These are phyloP conservation scores for Calocera viscosa DNA, from an alignment of 768 basidiomycete species.

Conservation along the genomic window DNA sequence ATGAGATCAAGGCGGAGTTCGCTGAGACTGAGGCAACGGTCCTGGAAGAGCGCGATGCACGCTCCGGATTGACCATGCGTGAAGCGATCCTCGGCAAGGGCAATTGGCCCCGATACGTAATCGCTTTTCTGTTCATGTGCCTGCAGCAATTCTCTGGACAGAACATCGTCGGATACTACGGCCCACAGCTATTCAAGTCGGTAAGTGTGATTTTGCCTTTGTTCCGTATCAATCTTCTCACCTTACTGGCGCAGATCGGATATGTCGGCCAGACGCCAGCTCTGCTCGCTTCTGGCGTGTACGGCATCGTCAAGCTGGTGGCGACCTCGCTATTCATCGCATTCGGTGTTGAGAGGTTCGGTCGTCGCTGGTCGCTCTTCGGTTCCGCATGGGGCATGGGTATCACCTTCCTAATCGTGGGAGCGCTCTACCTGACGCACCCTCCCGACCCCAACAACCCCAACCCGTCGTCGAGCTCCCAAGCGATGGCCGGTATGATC, in stretches of 20 bases:
- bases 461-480: slow-evolving; percentile 37
- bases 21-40: slow-evolving; percentile 70
- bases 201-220: background rate
- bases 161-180: slow-evolving; percentile 44
- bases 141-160: slow-evolving; percentile 78
- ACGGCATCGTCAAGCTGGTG: slow-evolving; percentile 32
- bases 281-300: slow-evolving; percentile 29
- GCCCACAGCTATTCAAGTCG: slow-evolving; percentile 26
- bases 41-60: slow-evolving; percentile 53
- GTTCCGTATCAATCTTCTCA: background rate
- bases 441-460: slow-evolving; percentile 35
- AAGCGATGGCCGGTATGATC: slow-evolving; percentile 73
- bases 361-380: slow-evolving; percentile 43
- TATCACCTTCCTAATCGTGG: slow-evolving; percentile 66
- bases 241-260: slow-evolving; percentile 19
- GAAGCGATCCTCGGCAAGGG: slow-evolving; percentile 74
- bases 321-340: slow-evolving; percentile 29
- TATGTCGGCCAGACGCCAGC: slow-evolving; percentile 24
- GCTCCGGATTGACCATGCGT: slow-evolving; percentile 48
- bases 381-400: slow-evolving; percentile 62
- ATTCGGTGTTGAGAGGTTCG: slow-evolving; percentile 28
- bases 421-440: slow-evolving; percentile 68
- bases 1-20: slow-evolving; percentile 27
- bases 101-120: slow-evolving; percentile 67
- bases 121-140: slow-evolving; percentile 47